Conservation (phyloP, 139 green algal genomes). For the Micractinium sp. region DNA sequence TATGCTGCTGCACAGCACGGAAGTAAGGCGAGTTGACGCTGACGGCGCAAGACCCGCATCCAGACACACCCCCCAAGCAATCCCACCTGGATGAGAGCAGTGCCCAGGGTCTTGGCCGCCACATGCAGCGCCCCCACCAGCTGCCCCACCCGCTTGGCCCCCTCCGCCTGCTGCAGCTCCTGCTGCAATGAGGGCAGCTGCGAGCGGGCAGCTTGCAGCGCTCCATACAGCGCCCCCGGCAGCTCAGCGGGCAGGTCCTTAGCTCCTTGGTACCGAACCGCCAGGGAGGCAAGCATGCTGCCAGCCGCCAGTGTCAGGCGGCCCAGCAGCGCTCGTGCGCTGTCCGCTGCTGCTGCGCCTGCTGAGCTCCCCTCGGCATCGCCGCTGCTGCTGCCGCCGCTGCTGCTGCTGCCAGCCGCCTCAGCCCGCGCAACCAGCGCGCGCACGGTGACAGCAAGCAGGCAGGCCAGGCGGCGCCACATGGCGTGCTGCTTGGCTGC, state of each 20-base stretch:
- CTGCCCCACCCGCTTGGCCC: background rate
- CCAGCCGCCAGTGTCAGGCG: slow-evolving; percentile 17
- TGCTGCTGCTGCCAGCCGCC: background rate
- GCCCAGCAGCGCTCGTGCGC: background rate
- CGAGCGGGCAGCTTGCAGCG: background rate
- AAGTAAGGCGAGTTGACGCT: no score
- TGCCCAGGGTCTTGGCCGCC: background rate
- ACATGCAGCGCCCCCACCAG: background rate
- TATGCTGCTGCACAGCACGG: no score
- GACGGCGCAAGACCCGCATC: background rate
- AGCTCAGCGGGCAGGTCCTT: background rate
- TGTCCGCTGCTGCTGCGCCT: no score
- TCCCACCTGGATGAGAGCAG: slow-evolving; percentile 2
- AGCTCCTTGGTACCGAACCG: background rate
- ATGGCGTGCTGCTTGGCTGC: background rate
- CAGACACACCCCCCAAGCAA: background rate
- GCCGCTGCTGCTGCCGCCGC: no score
- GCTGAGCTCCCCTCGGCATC: no score
- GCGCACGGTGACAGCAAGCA: background rate
- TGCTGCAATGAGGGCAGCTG: background rate
- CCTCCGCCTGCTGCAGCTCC: background rate
- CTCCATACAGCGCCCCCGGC: slow-evolving; percentile 24
- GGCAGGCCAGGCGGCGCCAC: background rate
- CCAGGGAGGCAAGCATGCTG: slow-evolving; percentile 17
- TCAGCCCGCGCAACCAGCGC: background rate